phyloP scores from a whole-genome alignment of 305 asterid species.

The Solanum hybrid region DNA sequence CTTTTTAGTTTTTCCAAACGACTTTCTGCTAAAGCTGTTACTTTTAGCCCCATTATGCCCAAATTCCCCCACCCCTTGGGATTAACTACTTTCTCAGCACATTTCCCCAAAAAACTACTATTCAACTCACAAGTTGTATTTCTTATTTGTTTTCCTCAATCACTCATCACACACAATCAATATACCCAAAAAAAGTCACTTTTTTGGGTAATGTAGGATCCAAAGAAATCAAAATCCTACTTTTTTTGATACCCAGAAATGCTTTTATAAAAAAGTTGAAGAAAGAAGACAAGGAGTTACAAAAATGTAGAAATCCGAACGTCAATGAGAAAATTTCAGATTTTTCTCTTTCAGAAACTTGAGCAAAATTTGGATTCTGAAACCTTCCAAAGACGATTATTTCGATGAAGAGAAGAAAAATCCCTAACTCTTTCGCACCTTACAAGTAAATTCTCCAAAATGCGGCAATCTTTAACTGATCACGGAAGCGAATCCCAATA shows the following conservation, averaged over 20 bases:
- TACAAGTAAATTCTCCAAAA: constrained; percentile 1
- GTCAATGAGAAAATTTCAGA: background rate
- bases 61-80: constrained; percentile 15
- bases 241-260: background rate
- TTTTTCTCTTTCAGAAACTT: background rate
- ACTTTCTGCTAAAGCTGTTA: background rate
- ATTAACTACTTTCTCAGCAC: constrained; percentile 11
- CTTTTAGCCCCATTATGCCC: constrained; percentile 20
- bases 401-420: background rate
- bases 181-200: background rate
- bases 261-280: background rate
- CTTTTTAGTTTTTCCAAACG: constrained; percentile 20
- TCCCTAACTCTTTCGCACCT: constrained; percentile 11
- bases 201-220: constrained; percentile 3
- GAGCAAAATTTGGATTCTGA: background rate
- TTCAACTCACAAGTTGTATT: background rate
- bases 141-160: background rate
- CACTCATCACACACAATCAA: background rate
- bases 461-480: constrained; percentile 27
- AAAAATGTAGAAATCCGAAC: background rate
- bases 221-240: background rate
- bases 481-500: constrained; percentile 11
- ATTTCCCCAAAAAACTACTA: constrained; percentile 6
- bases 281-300: background rate
- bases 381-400: background rate